Base-by-base conservation (phyloP, 345 rosid genomes). In the Dipteronia sinensis region DNA sequence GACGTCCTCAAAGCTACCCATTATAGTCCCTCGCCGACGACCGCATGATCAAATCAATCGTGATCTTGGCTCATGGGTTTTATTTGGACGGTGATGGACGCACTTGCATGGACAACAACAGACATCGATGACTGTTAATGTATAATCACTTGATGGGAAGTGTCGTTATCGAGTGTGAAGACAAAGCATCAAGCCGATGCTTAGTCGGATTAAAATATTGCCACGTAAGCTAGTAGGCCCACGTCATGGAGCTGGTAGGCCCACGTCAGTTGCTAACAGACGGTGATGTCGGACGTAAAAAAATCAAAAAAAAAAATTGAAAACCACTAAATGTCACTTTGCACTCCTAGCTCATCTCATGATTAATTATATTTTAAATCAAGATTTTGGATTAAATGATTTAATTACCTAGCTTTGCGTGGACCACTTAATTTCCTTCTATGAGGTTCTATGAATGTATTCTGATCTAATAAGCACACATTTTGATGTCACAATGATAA, bases 11-110 rank as follows among this genome's bases (percentile, higher is more conserved):
- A 29, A 51, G 15, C 44, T 40, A 69, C 40, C 58, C 5, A 23
- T 47, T 47, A 1, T 19, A 34, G 53, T 38, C 53, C 4, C 10
- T 66, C 20, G 34, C 67, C 13, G 13, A 46, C 25, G 25, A 67
- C 25, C 12, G 59, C 51, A 7, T 44, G 46, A 25, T 44, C 71
- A 44, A 67, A 13, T 15, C 58, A 53, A 63, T 7, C 46, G 46
- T 42, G 46, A 42, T 42, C 40, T 0, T 71, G 6, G 4, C 25
- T 67, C 31, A 17, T 63, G 61, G 22, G 27, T 74, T 59, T 59
- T 20, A n/a, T 19, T 10, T 70, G 84, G 71, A 58, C 78, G 75
- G 77, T 17, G 71, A 59, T 77, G 72, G 80, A 56, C n/a, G 25
- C 73, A 12, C 1, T 23, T 67, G 58, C 58, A 42, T 76, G 67